Conservation (phyloP, 345 rosid species). For the Cardamine occulta region DNA sequence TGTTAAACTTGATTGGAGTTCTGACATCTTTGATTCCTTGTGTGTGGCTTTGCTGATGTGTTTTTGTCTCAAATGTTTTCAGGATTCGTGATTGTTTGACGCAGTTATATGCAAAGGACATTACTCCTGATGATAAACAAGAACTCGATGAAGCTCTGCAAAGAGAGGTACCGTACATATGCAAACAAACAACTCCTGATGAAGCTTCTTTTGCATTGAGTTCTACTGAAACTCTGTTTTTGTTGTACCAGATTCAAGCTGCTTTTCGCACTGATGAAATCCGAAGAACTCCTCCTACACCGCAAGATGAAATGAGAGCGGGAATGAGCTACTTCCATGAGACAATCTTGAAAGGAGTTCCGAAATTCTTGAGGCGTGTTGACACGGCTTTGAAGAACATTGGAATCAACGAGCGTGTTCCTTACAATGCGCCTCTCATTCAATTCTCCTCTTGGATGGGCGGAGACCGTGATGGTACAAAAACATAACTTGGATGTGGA, state of each 20-base stretch:
- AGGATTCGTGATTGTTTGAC: constrained; percentile 90
- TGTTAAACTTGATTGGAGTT: neutral
- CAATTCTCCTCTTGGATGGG: constrained; percentile 99
- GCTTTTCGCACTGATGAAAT: constrained; percentile 98
- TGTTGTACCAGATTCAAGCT: constrained; percentile 84
- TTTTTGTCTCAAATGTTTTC: constrained; percentile 30
- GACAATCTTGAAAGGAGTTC: constrained; percentile 99
- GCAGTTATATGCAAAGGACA: constrained; percentile 90
- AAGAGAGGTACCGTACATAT: constrained; percentile 77
- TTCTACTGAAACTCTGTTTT: constrained; percentile 19
- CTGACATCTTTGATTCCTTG: neutral
- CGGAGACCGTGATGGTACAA: constrained; percentile 93
- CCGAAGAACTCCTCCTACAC: constrained; percentile 94
- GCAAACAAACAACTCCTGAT: neutral
- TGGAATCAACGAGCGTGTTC: constrained; percentile 89
- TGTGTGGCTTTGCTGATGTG: constrained; percentile 3
- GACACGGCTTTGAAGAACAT: constrained; percentile 95
- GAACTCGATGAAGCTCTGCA: constrained; percentile 99
- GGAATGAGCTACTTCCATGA: constrained; percentile 99
- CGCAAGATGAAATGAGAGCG: constrained; percentile 99
- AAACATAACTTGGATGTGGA: too few relatives aligned
- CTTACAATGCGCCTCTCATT: constrained; percentile 96
- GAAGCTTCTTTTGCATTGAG: neutral
- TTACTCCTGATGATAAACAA: constrained; percentile 96
- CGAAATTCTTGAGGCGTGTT: constrained; percentile 92